phyloP scores from a whole-genome alignment of 768 basidiomycete genomes.

The Punctularia strigosozonata region DNA sequence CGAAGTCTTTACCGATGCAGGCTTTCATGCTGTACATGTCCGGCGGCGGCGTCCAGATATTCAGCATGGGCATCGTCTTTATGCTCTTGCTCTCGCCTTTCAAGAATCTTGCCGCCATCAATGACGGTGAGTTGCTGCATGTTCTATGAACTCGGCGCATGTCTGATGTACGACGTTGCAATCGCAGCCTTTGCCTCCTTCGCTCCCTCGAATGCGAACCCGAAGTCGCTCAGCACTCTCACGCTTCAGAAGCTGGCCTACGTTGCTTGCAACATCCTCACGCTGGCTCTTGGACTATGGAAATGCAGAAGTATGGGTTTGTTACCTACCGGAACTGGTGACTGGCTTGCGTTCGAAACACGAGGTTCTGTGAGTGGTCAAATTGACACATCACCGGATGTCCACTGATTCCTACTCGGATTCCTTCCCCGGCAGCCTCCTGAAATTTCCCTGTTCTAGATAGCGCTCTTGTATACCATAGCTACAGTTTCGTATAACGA shows the following conservation, averaged over 20 bases:
- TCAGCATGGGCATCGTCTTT: constrained; percentile 93
- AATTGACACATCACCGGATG: no score
- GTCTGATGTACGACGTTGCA: not conserved
- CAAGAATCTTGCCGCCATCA: constrained; percentile 71
- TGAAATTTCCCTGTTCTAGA: no score
- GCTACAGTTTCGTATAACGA: no score
- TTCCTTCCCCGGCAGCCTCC: no score
- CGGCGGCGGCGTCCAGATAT: constrained; percentile 89
- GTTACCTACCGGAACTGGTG: constrained; percentile 80
- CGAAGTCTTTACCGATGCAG: constrained; percentile 92
- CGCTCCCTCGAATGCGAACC: constrained; percentile 34
- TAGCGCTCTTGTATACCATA: no score
- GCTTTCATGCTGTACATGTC: constrained; percentile 99
- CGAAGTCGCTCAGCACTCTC: constrained; percentile 39
- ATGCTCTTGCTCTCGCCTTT: constrained; percentile 85
- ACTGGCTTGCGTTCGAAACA: constrained; percentile 92
- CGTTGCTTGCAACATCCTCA: constrained; percentile 61
- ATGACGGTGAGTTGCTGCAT: constrained; percentile 44
- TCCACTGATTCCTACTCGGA: no score
- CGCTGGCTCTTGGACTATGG: constrained; percentile 79
- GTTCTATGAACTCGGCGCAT: not conserved
- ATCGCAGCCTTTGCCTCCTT: constrained; percentile 58
- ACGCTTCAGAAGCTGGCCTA: constrained; percentile 61
- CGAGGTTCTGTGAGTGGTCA: constrained; percentile 41
- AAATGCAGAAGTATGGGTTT: constrained; percentile 92